Evolutionary conservation across 306 rosid genomes (phyloP).

Genomic region (Acmispon strigosus): DNA sequence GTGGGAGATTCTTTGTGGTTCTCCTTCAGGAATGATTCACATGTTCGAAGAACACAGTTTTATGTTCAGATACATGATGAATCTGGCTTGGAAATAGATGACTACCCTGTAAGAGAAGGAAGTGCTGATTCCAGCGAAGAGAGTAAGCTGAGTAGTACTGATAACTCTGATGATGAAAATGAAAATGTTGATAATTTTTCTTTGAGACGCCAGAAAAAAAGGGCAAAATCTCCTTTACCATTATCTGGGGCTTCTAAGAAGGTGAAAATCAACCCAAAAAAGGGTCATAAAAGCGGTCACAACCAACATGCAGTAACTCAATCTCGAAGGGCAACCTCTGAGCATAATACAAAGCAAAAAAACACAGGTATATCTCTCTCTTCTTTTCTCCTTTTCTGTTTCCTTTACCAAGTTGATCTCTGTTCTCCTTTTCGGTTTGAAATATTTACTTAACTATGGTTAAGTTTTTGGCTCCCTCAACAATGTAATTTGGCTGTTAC

Average conservation of each 20-base stretch:
- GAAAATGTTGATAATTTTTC: not conserved
- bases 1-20: not conserved
- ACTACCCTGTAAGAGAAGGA: not conserved
- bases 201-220: not conserved
- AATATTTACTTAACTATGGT: too few relatives aligned
- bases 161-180: not conserved
- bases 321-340: not conserved
- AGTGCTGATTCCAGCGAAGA: not conserved
- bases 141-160: not conserved
- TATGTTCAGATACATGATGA: not conserved
- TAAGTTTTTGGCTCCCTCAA: too few relatives aligned
- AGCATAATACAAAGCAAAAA: not conserved
- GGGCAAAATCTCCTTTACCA: not conserved
- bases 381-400: not conserved
- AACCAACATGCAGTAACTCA: not conserved
- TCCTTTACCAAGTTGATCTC: not conserved
- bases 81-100: not conserved
- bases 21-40: not conserved
- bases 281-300: not conserved
- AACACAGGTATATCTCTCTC: not conserved
- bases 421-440: too few relatives aligned
- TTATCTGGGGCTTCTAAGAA: not conserved
- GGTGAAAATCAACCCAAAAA: not conserved
- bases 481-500: too few relatives aligned
- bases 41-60: not conserved